Evolutionary conservation across 2,329 filamentous ascomycete genomes (phyloP), one percentile per base, ranked within the genome.

Genomic region (Pestalotiopsis sp.): DNA sequence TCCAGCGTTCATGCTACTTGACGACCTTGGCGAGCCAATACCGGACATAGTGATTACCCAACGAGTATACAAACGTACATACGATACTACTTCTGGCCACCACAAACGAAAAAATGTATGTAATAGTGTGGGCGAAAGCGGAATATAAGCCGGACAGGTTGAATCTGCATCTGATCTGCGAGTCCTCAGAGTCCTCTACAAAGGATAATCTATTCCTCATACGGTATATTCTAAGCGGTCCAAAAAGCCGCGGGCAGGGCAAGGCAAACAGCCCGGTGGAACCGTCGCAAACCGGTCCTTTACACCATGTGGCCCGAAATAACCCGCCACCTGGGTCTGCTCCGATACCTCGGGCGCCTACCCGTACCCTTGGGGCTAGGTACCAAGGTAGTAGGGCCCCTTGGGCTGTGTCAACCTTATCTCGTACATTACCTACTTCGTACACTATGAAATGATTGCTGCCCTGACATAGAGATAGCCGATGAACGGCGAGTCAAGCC

Each of bases 401-500:
- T 59, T 62, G 27, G 31, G 31, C 59, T 64, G 61, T 64, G 61
- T 64, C 38, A 58, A 58, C 20, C 63, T 66, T 66, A 66, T 66
- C 63, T 45, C 63, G 14, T 38, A 63, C 25, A 57, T 49, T 66
- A 45, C n/a, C 20, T 49, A 38, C 23, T 64, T 64, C 17, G 45
- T 64, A 17, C 12, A 38, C 20, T 49, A 38, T 45, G 36, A 23
- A 45, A 20, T 31, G 63, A 52, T 52, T 52, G 45, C 45, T 52
- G 45, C 17, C 45, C 45, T 52, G 45, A 52, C 45, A 52, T 52
- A 52, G 45, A 52, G 45, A 57, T 56, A 58, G 63, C 63, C 63
- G 63, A 66, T 57, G 9, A 66, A 57, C 63, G 63, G 63, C 63
- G 63, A 66, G 63, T 66, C 63, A 66, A 57, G 49, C 31, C 40